A percentile compares a stretch with the other conserved stretches of the same genome.
Evolutionary conservation across 257 asterid genomes (phyloP).

Genomic region (Echites panduratus): DNA sequence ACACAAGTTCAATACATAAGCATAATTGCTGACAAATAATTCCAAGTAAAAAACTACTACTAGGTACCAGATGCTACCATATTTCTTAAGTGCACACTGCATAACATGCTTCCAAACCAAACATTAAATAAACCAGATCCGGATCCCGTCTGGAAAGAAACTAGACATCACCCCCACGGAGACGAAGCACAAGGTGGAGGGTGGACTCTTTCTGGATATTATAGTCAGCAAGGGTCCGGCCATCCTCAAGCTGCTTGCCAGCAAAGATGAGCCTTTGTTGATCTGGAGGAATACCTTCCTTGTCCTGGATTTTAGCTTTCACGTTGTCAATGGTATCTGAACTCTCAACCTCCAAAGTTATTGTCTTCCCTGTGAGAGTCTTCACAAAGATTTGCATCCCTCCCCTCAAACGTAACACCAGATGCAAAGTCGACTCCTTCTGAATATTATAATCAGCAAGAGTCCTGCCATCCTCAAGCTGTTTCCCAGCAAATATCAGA

Average conservation of each 20-base stretch:
- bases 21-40: too few relatives aligned
- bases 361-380: conserved; percentile 13
- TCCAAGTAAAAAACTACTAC: too few relatives aligned
- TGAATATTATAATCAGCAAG: conserved; percentile 22
- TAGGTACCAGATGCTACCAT: not conserved
- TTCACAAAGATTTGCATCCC: conserved; percentile 23
- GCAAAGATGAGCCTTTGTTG: conserved; percentile 23
- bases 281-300: conserved; percentile 21
- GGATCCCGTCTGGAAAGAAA: not conserved
- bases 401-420: conserved; percentile 14
- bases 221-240: conserved; percentile 19
- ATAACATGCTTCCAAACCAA: not conserved
- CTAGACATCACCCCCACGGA: conserved; percentile 15
- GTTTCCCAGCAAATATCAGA: conserved; percentile 22
- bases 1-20: too few relatives aligned
- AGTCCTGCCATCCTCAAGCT: conserved; percentile 18
- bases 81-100: not conserved
- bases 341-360: conserved; percentile 20
- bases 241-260: conserved; percentile 23
- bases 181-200: conserved; percentile 21
- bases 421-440: conserved; percentile 17
- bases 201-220: conserved; percentile 24
- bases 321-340: conserved; percentile 21
- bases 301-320: conserved; percentile 18
- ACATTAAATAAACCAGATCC: not conserved